Base-by-base conservation (phyloP, 1,284 basidiomycete genomes). In the Cryptococcus jaspeensis region DNA sequence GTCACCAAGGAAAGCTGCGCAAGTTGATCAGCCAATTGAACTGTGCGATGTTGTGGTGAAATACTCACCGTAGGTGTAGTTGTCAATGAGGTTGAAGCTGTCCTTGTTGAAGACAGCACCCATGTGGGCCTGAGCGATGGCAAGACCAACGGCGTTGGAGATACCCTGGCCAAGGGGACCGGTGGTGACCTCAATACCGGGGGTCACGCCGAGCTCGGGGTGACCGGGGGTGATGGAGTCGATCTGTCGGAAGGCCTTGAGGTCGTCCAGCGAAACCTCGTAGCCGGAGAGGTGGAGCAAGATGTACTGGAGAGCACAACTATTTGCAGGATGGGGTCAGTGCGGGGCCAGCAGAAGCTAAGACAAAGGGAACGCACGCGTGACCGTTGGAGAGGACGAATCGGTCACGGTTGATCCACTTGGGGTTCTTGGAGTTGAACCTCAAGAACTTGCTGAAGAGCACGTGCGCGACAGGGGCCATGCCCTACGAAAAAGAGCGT, bases 151-250 rank as follows among this genome's bases (percentile, higher is more conserved):
- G 60, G 85, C 90, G 76, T 93, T 95, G 67, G 89, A 85, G 75
- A 97, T 89, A 72, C 92, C 92, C 79, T 97, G 93, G 50, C 93
- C 93, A 37, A 97, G 87, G 60, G 94, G 93, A 62, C 93, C 94
- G 56, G 94, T 97, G 67, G 93, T 97, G 63, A 96, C 92, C 80
- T 97, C 93, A 62, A 97, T 85, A 69, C 93, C 93, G 66, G 92
- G 89, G 22, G 92, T 93, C 76, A 93, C 88, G 58, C 85, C 84
- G 56, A 85, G 81, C 78, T 97, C 93, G 38, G 92, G 92, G 81
- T 96, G 92, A 70, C 93, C 93, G 42, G 91, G 91, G 48, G 92
- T 94, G 73, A 86, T 81, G 38, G 91, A 94, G 74, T 86, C 88
- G 57, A 97, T 74, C 78, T 96, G 92, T 68, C 77, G 71, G 73